Conservation (phyloP, 306 rosid species). For the Psophocarpus tetragonolobus region DNA sequence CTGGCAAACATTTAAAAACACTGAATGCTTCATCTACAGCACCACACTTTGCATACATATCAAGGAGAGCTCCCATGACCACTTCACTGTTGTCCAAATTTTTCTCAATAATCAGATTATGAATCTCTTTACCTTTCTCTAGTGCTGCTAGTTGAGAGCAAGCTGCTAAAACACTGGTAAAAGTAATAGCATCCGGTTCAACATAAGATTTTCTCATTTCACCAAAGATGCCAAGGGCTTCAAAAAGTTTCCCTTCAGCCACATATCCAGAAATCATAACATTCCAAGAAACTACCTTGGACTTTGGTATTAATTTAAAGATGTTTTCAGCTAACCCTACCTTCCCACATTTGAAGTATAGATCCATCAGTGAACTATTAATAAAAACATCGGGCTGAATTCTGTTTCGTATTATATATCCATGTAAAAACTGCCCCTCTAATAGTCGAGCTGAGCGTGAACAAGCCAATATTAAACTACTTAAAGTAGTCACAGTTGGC, state of each 20-base stretch:
- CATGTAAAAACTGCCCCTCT: constrained; percentile 68
- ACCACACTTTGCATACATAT: constrained; percentile 90
- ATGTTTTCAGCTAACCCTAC: constrained; percentile 58
- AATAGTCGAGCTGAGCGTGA: constrained; percentile 56
- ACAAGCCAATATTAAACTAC: constrained; percentile 64
- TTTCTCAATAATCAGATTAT: constrained; percentile 46
- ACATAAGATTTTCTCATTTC: constrained; percentile 51
- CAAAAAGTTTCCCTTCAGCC: constrained; percentile 55
- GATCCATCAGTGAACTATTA: constrained; percentile 59
- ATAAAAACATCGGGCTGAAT: constrained; percentile 58
- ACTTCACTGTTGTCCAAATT: constrained; percentile 55
- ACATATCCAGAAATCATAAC: constrained; percentile 79
- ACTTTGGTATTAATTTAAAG: constrained; percentile 52
- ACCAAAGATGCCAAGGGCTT: constrained; percentile 58
- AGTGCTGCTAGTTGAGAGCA: constrained; percentile 78
- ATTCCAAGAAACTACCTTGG: constrained; percentile 63
- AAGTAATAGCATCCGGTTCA: constrained; percentile 69
- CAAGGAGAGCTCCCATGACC: constrained; percentile 83
- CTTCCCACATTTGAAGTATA: constrained; percentile 74
- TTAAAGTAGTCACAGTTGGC: constrained; percentile 69
- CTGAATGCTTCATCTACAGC: constrained; percentile 68
- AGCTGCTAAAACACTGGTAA: constrained; percentile 69
- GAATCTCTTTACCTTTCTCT: constrained; percentile 79
- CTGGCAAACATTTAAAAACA: constrained; percentile 63
- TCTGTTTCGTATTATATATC: constrained; percentile 56